Conservation (phyloP, 257 asterid genomes). For the Perilla frutescens region DNA sequence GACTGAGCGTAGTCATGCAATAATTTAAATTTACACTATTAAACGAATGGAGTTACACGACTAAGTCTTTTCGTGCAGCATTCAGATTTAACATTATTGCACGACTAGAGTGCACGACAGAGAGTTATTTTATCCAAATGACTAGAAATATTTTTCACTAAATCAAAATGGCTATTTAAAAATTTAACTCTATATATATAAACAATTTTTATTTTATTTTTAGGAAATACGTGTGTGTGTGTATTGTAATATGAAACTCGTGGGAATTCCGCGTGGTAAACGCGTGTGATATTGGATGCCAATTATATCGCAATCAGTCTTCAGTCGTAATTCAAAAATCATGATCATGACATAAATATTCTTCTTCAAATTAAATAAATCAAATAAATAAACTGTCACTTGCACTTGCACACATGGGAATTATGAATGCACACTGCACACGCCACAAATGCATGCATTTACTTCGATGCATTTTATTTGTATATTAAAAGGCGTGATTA, state of each 20-base stretch:
- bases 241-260: not conserved
- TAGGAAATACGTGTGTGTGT: not conserved
- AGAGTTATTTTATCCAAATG: no score
- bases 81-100: no score
- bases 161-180: no score
- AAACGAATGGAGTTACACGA: no score
- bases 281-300: conserved; percentile 12
- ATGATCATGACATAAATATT: conserved; percentile 7
- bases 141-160: no score
- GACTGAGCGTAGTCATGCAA: no score
- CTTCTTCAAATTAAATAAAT: not conserved
- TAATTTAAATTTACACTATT: no score
- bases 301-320: not conserved
- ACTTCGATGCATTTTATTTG: not conserved
- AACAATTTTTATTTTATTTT: no score
- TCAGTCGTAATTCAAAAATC: not conserved
- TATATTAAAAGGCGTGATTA: not conserved
- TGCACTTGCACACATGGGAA: conserved; percentile 19
- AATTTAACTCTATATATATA: no score
- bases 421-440: not conserved
- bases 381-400: not conserved
- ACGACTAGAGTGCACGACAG: no score
- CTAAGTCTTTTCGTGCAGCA: no score
- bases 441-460: conserved; percentile 13
- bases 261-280: conserved; percentile 14